These are phyloP conservation scores for Malassezia globosa DNA, from an alignment of 1,284 basidiomycete species.

Conservation along the genomic window DNA sequence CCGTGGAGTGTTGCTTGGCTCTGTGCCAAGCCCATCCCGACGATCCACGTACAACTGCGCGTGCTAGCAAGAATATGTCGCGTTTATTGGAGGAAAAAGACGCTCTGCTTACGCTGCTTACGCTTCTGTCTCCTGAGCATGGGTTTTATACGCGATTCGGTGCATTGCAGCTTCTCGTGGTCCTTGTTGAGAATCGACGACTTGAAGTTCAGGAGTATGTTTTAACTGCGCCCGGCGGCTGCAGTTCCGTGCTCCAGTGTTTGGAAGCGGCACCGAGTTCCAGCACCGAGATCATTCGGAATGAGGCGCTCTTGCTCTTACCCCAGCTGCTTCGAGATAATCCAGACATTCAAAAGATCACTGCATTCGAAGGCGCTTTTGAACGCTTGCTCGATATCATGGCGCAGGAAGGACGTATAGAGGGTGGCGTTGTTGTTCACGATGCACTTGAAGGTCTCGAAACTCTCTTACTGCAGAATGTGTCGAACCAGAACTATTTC, in stretches of 20 bases:
- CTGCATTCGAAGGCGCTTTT: constrained; percentile 93
- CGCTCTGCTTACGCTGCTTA: constrained; percentile 64
- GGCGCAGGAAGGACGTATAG: constrained; percentile 74
- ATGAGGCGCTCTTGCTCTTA: constrained; percentile 59
- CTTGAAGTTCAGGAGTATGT: constrained; percentile 76
- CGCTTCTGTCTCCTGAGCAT: constrained; percentile 50
- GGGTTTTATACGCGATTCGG: constrained; percentile 77
- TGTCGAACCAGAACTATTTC: constrained; percentile 96
- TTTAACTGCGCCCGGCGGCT: constrained; percentile 66
- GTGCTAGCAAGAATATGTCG: constrained; percentile 62
- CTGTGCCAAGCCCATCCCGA: constrained; percentile 25
- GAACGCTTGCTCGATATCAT: constrained; percentile 88
- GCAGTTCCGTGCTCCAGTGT: constrained; percentile 57
- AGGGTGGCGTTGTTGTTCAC: constrained; percentile 71
- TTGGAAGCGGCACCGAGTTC: constrained; percentile 47
- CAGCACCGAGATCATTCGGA: constrained; percentile 42
- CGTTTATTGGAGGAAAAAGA: constrained; percentile 59
- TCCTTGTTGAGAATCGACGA: constrained; percentile 57
- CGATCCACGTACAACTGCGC: background rate
- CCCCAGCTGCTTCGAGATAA: constrained; percentile 73
- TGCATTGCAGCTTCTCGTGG: constrained; percentile 74
- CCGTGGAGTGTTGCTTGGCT: constrained; percentile 32
- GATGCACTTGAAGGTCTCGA: constrained; percentile 77
- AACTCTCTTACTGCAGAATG: constrained; percentile 75
- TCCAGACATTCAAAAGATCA: constrained; percentile 88